A percentile compares a stretch with the other conserved stretches of the same genome.
Evolutionary conservation across 31 red algal species (phyloP).

Genomic region (Odonthalia washingtoniensis): DNA sequence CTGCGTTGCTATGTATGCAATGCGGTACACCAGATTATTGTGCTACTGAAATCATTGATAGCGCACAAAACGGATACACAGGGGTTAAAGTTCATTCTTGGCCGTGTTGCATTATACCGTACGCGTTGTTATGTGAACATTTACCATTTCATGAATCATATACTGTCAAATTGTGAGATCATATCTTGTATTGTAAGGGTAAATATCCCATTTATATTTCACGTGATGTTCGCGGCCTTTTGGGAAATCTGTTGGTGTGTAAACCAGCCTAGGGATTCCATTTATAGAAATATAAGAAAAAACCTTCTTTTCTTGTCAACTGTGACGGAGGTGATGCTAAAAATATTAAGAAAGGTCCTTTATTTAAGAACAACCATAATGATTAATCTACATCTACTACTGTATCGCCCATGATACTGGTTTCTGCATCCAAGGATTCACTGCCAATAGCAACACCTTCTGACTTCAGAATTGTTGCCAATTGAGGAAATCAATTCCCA

Average conservation of each 20-base stretch:
- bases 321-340: constrained; percentile 71
- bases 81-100: constrained; percentile 90
- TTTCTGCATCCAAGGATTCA: background rate
- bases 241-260: constrained; percentile 78
- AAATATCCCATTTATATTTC: too few species aligned
- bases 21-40: constrained; percentile 96
- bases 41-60: constrained; percentile 92
- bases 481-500: too few species aligned
- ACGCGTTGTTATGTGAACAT: constrained; percentile 83
- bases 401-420: constrained; percentile 21
- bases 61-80: constrained; percentile 89
- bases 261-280: constrained; percentile 83
- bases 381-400: constrained; percentile 24
- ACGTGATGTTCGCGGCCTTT: constrained; percentile 56
- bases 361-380: constrained; percentile 52
- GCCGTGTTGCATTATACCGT: constrained; percentile 95
- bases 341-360: constrained; percentile 57
- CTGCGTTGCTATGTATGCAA: constrained; percentile 78
- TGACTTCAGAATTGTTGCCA: too few species aligned
- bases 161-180: constrained; percentile 77
- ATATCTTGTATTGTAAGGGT: constrained; percentile 65
- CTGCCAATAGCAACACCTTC: too few species aligned
- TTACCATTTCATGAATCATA: constrained; percentile 91
- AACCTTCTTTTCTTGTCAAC: constrained; percentile 88
- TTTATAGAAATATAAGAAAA: constrained; percentile 67